Conservation (phyloP, 805 yeast genomes). For the Ogataea nakhonphanomensis region DNA sequence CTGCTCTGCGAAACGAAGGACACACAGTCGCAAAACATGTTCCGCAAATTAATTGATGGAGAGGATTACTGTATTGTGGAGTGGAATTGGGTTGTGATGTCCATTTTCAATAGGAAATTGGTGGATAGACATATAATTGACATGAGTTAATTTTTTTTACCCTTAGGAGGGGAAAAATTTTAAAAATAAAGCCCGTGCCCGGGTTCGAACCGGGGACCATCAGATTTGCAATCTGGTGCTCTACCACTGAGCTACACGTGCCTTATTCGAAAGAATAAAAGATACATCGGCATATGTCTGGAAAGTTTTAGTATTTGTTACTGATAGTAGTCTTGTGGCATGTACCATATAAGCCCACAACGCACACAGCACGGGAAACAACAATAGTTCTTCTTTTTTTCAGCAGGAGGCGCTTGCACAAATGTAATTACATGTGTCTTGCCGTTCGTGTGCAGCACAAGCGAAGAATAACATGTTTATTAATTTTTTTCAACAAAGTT, state of each 20-base stretch:
- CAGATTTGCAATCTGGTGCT: conserved; percentile 99
- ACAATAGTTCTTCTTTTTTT: no score
- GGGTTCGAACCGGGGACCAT: conserved; percentile 97
- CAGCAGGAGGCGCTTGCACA: no score
- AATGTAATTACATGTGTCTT: no score
- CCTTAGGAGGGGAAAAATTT: no score
- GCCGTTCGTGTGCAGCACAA: no score
- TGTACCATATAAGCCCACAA: no score
- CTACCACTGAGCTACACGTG: conserved; percentile 90
- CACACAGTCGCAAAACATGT: conserved; percentile 28
- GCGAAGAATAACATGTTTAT: no score
- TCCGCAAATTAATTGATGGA: conserved; percentile 22
- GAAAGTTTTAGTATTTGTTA: background rate
- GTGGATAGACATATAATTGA: conserved; percentile 21
- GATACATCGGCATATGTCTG: background rate
- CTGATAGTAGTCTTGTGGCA: no score
- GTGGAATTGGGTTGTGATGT: conserved; percentile 63
- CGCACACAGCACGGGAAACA: no score
- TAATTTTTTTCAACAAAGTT: no score
- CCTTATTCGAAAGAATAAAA: conserved; percentile 6
- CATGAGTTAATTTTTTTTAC: conserved; percentile 5
- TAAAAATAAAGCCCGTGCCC: conserved; percentile 66
- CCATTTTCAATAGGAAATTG: conserved; percentile 47
- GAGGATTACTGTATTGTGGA: conserved; percentile 41
- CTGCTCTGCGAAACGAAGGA: conserved; percentile 31